Base-by-base conservation (phyloP, 306 rosid species). In the Fragaria nilgerrensis region DNA sequence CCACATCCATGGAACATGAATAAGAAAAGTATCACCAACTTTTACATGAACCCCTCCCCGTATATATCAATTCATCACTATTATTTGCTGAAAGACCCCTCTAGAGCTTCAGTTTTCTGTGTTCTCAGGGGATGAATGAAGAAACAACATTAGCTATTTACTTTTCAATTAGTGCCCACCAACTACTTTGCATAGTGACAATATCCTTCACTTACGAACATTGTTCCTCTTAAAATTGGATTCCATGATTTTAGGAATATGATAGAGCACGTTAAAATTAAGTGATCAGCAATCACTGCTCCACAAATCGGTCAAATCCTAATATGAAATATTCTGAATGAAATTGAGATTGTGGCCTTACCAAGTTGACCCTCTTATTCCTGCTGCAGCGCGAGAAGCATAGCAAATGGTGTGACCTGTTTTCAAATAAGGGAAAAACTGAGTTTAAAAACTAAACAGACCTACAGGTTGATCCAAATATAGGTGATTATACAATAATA, bases 361-460 rank as follows among this genome's bases (percentile, higher is more conserved):
- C 98, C 97, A 94, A 76, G 96, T 87, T 39, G 97, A 86, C 74
- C 98, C 95, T 81, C 98, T 87, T 82, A 94, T 94, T 85, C 97
- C 98, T 78, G 96, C 97, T 19, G 92, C 90, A 73, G 96, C 78
- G 32, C 98, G 97, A 13, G 98, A 94, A 94, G 96, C 93, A 92
- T 85, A 15, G 96, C 97, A 84, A 79, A 89, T 39, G 95, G 94
- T 65, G 98, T 94, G 84, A 94, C 98, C 98, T 94, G 85, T 82
- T 83, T 56, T 68, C 70, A 32, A n/a, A 70, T 53, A 83, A 75
- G 70, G 58, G 80, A 72, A 73, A 82, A 66, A 61, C 36, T 9
- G 19, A 34, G 63, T 32, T 48, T 47, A 5, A n/a, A n/a, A 34
- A 27, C 50, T 9, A 36, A 76, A 49, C 22, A 48, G 5, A 36